Percentiles rank a stretch among this genome's conserved stretches.
These are phyloP conservation scores for Microdochium paspali DNA, from an alignment of 2,329 filamentous ascomycete species.

Conservation along the genomic window DNA sequence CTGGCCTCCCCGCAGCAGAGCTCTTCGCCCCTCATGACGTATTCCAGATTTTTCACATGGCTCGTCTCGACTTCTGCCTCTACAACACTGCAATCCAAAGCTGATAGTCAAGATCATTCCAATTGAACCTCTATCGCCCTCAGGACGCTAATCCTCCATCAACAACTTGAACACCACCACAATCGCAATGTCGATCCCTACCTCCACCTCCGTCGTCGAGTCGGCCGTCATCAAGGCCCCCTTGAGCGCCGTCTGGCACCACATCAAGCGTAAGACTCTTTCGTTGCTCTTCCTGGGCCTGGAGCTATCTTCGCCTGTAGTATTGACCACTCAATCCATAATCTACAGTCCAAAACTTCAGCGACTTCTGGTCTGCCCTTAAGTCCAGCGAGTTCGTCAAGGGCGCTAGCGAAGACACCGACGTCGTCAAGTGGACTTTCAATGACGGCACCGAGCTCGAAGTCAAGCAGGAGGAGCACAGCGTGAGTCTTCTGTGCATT, in stretches of 20 bases:
- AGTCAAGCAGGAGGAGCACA: conserved; percentile 70
- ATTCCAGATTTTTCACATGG: neutral
- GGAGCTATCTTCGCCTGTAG: neutral
- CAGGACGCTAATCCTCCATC: neutral
- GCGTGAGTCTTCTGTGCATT: conserved; percentile 31
- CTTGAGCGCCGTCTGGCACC: conserved; percentile 60
- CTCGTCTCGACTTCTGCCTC: neutral
- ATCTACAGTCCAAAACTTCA: conserved; percentile 48
- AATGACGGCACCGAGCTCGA: conserved; percentile 59
- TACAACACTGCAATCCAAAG: neutral
- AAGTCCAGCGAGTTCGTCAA: conserved; percentile 54
- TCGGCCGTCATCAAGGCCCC: conserved; percentile 59
- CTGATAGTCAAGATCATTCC: neutral
- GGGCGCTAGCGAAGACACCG: conserved; percentile 52
- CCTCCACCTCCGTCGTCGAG: conserved; percentile 56
- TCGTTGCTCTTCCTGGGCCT: neutral
- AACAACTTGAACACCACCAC: conserved; percentile 5
- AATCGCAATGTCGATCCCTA: conserved; percentile 44
- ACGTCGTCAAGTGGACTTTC: conserved; percentile 62
- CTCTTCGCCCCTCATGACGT: neutral
- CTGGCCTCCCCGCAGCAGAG: neutral
- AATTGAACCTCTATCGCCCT: neutral
- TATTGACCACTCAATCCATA: neutral
- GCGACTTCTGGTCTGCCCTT: conserved; percentile 57
- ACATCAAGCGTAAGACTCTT: conserved; percentile 48